A percentile compares a stretch with the other conserved stretches of the same genome.
phyloP scores from a whole-genome alignment of 2,329 filamentous ascomycete species.

The Thelonectria blattea region DNA sequence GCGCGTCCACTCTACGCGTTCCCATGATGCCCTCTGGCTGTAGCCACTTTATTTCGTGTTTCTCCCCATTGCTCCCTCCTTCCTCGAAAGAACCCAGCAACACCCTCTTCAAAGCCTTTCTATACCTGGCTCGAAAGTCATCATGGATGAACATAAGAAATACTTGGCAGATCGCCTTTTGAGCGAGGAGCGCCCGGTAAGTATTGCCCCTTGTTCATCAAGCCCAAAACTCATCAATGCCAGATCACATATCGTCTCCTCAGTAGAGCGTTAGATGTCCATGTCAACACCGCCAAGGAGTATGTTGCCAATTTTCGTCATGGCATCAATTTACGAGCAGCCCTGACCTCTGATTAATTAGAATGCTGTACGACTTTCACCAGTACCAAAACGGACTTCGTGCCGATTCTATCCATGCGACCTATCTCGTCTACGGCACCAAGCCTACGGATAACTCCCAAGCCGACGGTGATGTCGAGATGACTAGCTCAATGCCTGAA shows the following conservation, averaged over 20 bases:
- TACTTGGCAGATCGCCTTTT: constrained; percentile 79
- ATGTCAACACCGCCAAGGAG: constrained; percentile 90
- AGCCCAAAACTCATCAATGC: constrained; percentile 7
- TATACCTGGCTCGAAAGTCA: not conserved
- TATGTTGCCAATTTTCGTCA: constrained; percentile 48
- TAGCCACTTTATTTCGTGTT: constrained; percentile 22
- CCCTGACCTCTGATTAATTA: constrained; percentile 44
- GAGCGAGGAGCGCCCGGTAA: constrained; percentile 74
- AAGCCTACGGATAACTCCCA: constrained; percentile 52
- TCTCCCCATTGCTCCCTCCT: not conserved
- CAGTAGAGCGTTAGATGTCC: constrained; percentile 81
- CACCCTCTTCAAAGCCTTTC: not conserved
- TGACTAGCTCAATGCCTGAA: constrained; percentile 70
- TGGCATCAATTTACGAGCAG: constrained; percentile 19
- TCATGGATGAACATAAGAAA: constrained; percentile 69
- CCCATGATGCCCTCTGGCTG: constrained; percentile 6
- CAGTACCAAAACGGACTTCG: constrained; percentile 82
- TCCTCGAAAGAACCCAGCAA: not conserved
- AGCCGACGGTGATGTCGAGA: constrained; percentile 70
- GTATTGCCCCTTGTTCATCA: constrained; percentile 35
- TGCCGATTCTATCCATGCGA: constrained; percentile 80
- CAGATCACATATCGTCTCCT: constrained; percentile 88
- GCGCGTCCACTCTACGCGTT: constrained; percentile 39
- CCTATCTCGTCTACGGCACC: constrained; percentile 83
- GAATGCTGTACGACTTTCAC: constrained; percentile 92